These are phyloP conservation scores for Achaetomium macrosporum DNA, from an alignment of 2,329 filamentous ascomycete genomes.

Conservation along the genomic window DNA sequence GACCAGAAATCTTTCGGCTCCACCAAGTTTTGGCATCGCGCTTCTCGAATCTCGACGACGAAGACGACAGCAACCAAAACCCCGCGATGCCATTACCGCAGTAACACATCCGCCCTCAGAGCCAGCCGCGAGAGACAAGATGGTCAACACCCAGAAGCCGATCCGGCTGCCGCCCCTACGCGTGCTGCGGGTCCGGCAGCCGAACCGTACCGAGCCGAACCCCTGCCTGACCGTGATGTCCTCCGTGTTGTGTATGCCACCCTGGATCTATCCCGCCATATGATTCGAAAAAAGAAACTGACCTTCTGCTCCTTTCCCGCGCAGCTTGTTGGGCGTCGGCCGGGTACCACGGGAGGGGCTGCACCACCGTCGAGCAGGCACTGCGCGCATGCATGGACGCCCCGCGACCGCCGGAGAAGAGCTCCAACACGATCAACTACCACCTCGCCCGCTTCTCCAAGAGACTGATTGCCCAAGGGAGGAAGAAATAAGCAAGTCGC, in stretches of 20 bases:
- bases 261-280: not conserved
- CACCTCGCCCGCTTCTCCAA: conserved; percentile 74
- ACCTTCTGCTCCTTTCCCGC: not conserved
- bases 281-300: not conserved
- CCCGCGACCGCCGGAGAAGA: conserved; percentile 45
- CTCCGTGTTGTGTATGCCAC: conserved; percentile 47
- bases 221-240: conserved; percentile 54
- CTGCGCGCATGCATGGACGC: conserved; percentile 74
- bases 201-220: conserved; percentile 44
- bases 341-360: conserved; percentile 59
- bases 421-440: conserved; percentile 82
- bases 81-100: conserved; percentile 10
- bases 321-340: conserved; percentile 79
- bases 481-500: conserved; percentile 26
- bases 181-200: conserved; percentile 48
- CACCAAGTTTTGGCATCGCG: not conserved
- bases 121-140: not conserved
- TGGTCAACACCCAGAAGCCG: conserved; percentile 38
- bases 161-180: conserved; percentile 55
- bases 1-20: conserved; percentile 15
- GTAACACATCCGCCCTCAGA: not conserved
- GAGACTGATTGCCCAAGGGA: conserved; percentile 52
- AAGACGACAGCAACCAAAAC: not conserved
- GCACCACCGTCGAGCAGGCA: conserved; percentile 53
- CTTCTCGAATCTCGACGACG: not conserved